Evolutionary conservation across 2,329 filamentous ascomycete species (phyloP).

Genomic region (Zarea fungicola): DNA sequence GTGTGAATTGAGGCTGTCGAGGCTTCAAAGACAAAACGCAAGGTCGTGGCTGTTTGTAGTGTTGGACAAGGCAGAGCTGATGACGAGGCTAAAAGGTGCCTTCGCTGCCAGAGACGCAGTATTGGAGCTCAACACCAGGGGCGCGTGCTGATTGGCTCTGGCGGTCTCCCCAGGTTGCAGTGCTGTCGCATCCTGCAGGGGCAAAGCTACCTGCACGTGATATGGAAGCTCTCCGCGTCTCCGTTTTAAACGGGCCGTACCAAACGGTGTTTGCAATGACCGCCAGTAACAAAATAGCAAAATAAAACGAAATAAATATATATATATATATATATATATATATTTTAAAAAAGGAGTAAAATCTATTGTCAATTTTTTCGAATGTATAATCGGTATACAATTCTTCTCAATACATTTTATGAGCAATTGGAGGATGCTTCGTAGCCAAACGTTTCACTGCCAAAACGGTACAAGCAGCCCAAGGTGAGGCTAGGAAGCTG

Average conservation of each 20-base stretch:
- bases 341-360: background rate
- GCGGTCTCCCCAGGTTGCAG: conserved; percentile 4
- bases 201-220: conserved; percentile 1
- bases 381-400: background rate
- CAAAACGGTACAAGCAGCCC: background rate
- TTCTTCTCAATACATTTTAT: background rate
- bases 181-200: conserved; percentile 6
- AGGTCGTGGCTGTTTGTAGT: background rate
- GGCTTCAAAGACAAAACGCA: background rate
- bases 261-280: no score
- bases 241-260: conserved; percentile 6
- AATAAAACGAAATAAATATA: no score
- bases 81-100: conserved; percentile 45
- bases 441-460: background rate
- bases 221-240: background rate
- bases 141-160: conserved; percentile 23
- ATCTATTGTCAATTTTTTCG: background rate
- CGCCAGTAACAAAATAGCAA: no score
- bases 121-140: conserved; percentile 20
- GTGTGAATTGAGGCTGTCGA: background rate
- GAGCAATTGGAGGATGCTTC: background rate
- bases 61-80: conserved; percentile 31
- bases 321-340: no score
- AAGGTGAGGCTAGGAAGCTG: background rate
- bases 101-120: background rate